Evolutionary conservation across 2,329 filamentous ascomycete genomes (phyloP).

Genomic region (Aspergillus jensenii): DNA sequence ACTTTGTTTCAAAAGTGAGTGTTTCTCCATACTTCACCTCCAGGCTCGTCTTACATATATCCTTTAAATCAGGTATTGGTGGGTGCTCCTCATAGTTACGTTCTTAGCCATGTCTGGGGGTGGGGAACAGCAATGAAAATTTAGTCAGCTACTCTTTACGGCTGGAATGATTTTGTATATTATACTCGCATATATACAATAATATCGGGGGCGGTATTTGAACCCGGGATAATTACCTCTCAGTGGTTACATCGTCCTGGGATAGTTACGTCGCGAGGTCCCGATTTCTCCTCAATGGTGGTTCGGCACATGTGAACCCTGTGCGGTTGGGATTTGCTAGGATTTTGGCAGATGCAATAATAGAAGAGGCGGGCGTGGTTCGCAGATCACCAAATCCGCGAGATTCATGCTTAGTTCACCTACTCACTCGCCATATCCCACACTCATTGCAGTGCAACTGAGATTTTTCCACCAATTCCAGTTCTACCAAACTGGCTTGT

Average conservation of each 20-base stretch:
- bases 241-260: not conserved
- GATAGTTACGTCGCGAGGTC: not conserved
- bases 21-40: not conserved
- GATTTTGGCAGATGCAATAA: not conserved
- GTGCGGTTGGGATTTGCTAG: not conserved
- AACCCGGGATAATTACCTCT: not conserved
- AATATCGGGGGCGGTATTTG: not conserved
- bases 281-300: not conserved
- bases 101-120: constrained; percentile 44
- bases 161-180: not conserved
- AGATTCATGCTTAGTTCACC: not conserved
- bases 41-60: constrained; percentile 7
- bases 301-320: not conserved
- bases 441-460: not conserved
- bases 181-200: not conserved
- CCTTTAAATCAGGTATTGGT: constrained; percentile 44
- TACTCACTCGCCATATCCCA: not conserved
- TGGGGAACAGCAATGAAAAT: constrained; percentile 29
- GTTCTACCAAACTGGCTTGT: not conserved
- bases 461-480: not conserved
- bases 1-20: constrained; percentile 46
- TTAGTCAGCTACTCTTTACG: not conserved
- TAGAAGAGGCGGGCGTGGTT: not conserved
- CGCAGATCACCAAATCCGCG: not conserved
- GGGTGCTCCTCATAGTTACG: constrained; percentile 43